A percentile compares a stretch with the other conserved stretches of the same genome.
These are phyloP conservation scores for Beauveria medogensis DNA, from an alignment of 2,329 filamentous ascomycete species.

Conservation along the genomic window DNA sequence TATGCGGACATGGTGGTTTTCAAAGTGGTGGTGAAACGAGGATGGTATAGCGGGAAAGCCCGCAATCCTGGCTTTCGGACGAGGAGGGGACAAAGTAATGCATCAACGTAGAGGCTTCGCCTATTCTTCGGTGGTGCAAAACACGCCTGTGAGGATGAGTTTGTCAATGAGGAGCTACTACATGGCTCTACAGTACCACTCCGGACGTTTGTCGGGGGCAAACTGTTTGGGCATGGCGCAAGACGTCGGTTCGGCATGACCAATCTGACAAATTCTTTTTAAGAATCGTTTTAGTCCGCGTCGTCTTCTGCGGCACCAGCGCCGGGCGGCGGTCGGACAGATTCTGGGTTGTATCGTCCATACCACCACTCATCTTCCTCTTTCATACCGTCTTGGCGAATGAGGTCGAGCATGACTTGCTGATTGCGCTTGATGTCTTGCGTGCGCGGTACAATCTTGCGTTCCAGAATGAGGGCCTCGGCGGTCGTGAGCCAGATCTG, in stretches of 20 bases:
- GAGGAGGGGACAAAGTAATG: not conserved
- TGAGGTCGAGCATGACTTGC: slow-evolving; percentile 55
- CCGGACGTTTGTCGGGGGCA: not conserved
- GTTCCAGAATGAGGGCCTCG: slow-evolving; percentile 52
- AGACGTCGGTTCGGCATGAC: not conserved
- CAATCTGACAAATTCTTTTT: slow-evolving; percentile 2
- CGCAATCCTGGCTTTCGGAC: not conserved
- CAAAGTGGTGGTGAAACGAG: not conserved
- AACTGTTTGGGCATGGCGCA: slow-evolving; percentile 3
- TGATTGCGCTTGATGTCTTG: slow-evolving; percentile 57
- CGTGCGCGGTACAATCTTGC: slow-evolving; percentile 48
- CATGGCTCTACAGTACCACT: not conserved
- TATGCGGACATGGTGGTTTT: not conserved
- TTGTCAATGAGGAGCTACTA: not conserved
- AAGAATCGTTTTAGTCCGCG: slow-evolving; percentile 21
- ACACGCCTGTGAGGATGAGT: not conserved
- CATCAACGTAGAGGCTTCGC: not conserved
- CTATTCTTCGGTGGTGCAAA: not conserved
- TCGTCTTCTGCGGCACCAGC: slow-evolving; percentile 48
- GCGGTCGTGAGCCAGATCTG: slow-evolving; percentile 57
- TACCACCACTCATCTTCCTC: slow-evolving; percentile 58
- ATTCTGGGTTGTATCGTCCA: slow-evolving; percentile 43
- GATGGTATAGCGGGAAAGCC: not conserved
- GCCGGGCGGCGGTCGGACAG: slow-evolving; percentile 43
- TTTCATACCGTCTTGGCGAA: slow-evolving; percentile 50